These are phyloP conservation scores for Aspergillus bombycis DNA, from an alignment of 2,329 filamentous ascomycete species.

Conservation along the genomic window DNA sequence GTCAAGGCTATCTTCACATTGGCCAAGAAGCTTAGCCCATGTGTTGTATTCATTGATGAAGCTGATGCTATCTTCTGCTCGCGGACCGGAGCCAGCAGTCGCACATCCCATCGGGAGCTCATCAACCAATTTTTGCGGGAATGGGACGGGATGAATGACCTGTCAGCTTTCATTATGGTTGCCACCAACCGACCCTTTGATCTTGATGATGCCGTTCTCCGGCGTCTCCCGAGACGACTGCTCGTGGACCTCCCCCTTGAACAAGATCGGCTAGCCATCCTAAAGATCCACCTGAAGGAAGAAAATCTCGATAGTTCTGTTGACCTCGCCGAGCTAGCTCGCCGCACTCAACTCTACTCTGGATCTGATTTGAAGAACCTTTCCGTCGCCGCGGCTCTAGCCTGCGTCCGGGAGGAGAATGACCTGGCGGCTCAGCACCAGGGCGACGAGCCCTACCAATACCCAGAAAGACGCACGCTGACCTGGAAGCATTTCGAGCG, in stretches of 20 bases:
- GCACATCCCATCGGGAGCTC: conserved; percentile 78
- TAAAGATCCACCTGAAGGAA: conserved; percentile 54
- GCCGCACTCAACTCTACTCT: conserved; percentile 52
- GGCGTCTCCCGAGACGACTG: conserved; percentile 53
- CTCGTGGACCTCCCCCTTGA: conserved; percentile 54
- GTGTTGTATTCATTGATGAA: conserved; percentile 96
- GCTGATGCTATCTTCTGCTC: conserved; percentile 89
- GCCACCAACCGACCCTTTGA: conserved; percentile 96
- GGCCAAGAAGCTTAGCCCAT: conserved; percentile 86
- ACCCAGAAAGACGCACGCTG: conserved; percentile 71
- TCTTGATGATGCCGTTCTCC: conserved; percentile 67
- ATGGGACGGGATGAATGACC: conserved; percentile 88
- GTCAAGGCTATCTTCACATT: conserved; percentile 88
- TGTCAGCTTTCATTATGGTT: conserved; percentile 94
- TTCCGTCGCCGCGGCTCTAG: conserved; percentile 53
- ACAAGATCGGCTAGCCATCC: conserved; percentile 49
- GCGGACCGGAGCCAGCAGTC: conserved; percentile 64
- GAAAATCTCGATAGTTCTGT: conserved; percentile 49
- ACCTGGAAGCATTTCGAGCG: conserved; percentile 75
- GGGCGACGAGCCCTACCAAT: conserved; percentile 55
- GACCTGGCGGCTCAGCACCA: conserved; percentile 41
- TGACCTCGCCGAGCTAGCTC: conserved; percentile 47
- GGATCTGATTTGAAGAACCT: conserved; percentile 58
- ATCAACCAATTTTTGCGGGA: conserved; percentile 97
- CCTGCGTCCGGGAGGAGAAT: conserved; percentile 53